phyloP scores from a whole-genome alignment of 78 protist species.

The slime mould (Dictyostelium discoideum) region dicty_2.7 NC_007090.3:1281001-1281500 shows the following conservation, averaged over 20 bases:
- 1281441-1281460: neutral
- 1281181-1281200: conserved; percentile 36
- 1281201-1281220: conserved; percentile 73
- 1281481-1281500: neutral
- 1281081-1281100: conserved; percentile 68
- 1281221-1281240: conserved; percentile 49
- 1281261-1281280: neutral
- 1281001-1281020: conserved; percentile 75
- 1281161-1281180: conserved; percentile 41
- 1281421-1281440: neutral
- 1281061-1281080: conserved; percentile 58
- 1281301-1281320: neutral
- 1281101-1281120: conserved; percentile 14
- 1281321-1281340: conserved; percentile 22
- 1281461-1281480: neutral
- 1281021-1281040: conserved; percentile 84
- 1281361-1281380: too few relatives aligned
- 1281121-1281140: neutral
- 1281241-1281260: neutral
- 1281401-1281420: neutral
- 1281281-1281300: neutral
- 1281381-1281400: neutral
- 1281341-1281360: too few relatives aligned
- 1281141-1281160: neutral
- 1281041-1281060: conserved; percentile 81